Percentiles rank a stretch among this genome's conserved stretches.
These are phyloP conservation scores for Auricularia cornea DNA, from an alignment of 768 basidiomycete genomes.

Conservation along the genomic window DNA sequence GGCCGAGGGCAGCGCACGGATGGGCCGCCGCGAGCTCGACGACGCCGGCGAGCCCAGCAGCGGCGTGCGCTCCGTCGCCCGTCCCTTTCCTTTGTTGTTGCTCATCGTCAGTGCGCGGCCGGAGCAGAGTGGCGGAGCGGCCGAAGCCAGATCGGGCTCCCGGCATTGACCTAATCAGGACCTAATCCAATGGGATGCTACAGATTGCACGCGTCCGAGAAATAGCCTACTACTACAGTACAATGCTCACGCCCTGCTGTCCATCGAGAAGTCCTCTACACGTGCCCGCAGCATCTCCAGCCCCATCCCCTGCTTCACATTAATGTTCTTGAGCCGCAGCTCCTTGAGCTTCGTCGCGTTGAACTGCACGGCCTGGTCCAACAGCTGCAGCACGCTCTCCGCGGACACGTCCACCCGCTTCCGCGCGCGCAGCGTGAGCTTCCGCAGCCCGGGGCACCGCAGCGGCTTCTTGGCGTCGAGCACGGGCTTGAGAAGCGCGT, in stretches of 20 bases:
- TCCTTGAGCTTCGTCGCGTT: not conserved
- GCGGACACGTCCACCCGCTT: not conserved
- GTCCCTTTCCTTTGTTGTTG: conserved; percentile 47
- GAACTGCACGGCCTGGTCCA: not conserved
- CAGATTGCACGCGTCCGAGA: too few species aligned
- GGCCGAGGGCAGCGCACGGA: conserved; percentile 10
- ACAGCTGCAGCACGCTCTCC: not conserved
- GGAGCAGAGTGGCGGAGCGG: not conserved
- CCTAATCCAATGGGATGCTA: too few species aligned
- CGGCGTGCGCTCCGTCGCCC: conserved; percentile 50
- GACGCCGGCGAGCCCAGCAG: conserved; percentile 36
- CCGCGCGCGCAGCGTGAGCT: not conserved
- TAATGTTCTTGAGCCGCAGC: not conserved
- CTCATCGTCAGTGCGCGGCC: not conserved
- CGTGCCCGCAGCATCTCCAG: not conserved
- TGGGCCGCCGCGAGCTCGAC: conserved; percentile 13
- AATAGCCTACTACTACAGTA: not conserved
- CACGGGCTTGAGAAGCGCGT: not conserved
- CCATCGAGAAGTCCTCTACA: not conserved
- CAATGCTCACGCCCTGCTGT: too few species aligned
- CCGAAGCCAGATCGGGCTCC: too few species aligned
- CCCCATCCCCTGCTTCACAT: not conserved
- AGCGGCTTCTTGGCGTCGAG: not conserved
- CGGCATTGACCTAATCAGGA: too few species aligned
- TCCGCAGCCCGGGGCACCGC: not conserved